Base-by-base conservation (phyloP, 2,329 filamentous ascomycete genomes). In the Colletotrichum acutatum region DNA sequence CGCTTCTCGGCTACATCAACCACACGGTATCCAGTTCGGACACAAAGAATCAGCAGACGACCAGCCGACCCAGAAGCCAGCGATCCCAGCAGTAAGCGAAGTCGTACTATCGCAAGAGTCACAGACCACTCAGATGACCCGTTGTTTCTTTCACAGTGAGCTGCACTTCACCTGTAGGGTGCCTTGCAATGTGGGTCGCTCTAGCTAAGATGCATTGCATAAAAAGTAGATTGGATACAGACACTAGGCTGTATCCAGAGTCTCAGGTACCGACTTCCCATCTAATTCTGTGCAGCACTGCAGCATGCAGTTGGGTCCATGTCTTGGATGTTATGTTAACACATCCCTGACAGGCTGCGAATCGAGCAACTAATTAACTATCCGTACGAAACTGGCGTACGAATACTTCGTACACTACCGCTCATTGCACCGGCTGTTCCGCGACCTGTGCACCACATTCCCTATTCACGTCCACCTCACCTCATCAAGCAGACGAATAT, bases 151-250 rank as follows among this genome's bases (percentile, higher is more conserved):
- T 19, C 59, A 22, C 19, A 22, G 19, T 28, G n/a, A 59, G 28
- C 14, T 62, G 24, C 26, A 49, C 46, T 24, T 32, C 37, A 28
- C 59, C 19, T 62, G 59, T 22, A 22, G 59, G 28, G 26, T 62
- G 49, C 59, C 59, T 62, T 62, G n/a, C 42, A 61, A 30, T 60
- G 63, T 28, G 56, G 63, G 42, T 24, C 42, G 24, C 54, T 53
- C 37, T 22, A 49, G 42, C 42, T 49, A 22, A 49, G 32, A 30
- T 67, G 57, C 63, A 52, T 37, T 60, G 68, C 68, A 71, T 67
- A 71, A 49, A 67, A 24, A 16, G 32, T 60, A 52, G 57, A 61
- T 68, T 71, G 68, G 49, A 57, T 71, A 65, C 57, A 68, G 34
- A n/a, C 52, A 26, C 64, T 57, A 68, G 19, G 28, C 64, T 42